Evolutionary conservation across 2,329 filamentous ascomycete species (phyloP), one percentile per base, ranked within the genome.

Genomic region (Xylaria sp.): DNA sequence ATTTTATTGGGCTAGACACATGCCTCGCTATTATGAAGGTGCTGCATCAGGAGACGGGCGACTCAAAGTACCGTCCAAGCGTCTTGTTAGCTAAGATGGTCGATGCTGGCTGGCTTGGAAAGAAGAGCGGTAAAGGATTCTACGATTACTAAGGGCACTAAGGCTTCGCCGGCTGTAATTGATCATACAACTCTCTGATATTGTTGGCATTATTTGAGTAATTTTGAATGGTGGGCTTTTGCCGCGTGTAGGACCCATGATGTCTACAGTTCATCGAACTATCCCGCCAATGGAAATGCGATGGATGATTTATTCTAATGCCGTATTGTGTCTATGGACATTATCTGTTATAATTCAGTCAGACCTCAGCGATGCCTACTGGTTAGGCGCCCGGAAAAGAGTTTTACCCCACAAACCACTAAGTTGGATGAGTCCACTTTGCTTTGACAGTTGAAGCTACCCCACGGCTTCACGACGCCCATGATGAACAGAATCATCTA

Each of bases 11-110:
- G 7, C 86, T 99, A 53, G 96, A 99, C 79, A 99, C 96, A 0
- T 99, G 96, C 78, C 83, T 98, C 70, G 90, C 95, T 26, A 99
- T 99, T 77, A 99, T 99, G 96, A 94, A 92, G 81, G 96, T 98
- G 4, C 81, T 99, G 76, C 90, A 98, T 78, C 85, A 89, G 68
- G 94, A 98, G 84, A 96, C 95, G 2, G 94, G 94, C 7, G 96
- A 99, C 80, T 94, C 91, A 71, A 99, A 99, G 83, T 99, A 99
- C 80, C 87, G 96, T 54, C 95, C 96, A 2, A 92, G 93, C 57
- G 92, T 97, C 26, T 82, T 98, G 73, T 81, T 99, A 73, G 88
- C 89, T 77, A 97, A 97, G 82, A 98, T 98, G 94, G 96, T 99
- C 1, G 94, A 97, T 85, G 96, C 96, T 20, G 96, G 96, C 2